These are phyloP conservation scores for Cladosporium phlei DNA, from an alignment of 2,329 filamentous ascomycete species.

Conservation along the genomic window DNA sequence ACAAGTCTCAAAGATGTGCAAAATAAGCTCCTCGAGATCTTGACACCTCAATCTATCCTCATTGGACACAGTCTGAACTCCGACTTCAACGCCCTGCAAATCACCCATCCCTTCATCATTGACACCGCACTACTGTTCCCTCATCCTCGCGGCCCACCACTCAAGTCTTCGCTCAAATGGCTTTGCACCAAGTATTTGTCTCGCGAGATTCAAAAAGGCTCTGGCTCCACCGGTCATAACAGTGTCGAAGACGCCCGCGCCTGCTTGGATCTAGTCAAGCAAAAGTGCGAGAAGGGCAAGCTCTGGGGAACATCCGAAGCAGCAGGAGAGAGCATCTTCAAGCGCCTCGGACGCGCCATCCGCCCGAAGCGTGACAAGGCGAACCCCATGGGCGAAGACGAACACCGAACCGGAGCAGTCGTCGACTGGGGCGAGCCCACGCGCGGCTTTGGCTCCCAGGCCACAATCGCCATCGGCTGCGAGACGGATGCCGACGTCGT, in stretches of 20 bases:
- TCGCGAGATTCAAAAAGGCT: constrained; percentile 79
- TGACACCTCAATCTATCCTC: constrained; percentile 69
- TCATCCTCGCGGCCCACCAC: constrained; percentile 80
- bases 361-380: constrained; percentile 41
- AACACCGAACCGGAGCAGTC: constrained; percentile 62
- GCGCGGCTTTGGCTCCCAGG: constrained; percentile 54
- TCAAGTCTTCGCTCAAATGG: constrained; percentile 88
- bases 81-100: constrained; percentile 74
- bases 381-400: constrained; percentile 34
- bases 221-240: constrained; percentile 72
- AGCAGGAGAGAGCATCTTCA: constrained; percentile 83
- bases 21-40: constrained; percentile 63
- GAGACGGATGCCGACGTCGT: constrained; percentile 55
- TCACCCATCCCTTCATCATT: constrained; percentile 88
- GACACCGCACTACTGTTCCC: constrained; percentile 89
- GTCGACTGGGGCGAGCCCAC: constrained; percentile 86
- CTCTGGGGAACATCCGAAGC: constrained; percentile 76
- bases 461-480: constrained; percentile 53
- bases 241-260: constrained; percentile 88
- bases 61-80: constrained; percentile 78
- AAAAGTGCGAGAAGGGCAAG: constrained; percentile 91
- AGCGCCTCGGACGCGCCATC: constrained; percentile 56
- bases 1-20: constrained; percentile 84
- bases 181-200: constrained; percentile 79
- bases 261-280: constrained; percentile 86